Base-by-base conservation (phyloP, 2,329 filamentous ascomycete species). In the Mycogone perniciosa region DNA sequence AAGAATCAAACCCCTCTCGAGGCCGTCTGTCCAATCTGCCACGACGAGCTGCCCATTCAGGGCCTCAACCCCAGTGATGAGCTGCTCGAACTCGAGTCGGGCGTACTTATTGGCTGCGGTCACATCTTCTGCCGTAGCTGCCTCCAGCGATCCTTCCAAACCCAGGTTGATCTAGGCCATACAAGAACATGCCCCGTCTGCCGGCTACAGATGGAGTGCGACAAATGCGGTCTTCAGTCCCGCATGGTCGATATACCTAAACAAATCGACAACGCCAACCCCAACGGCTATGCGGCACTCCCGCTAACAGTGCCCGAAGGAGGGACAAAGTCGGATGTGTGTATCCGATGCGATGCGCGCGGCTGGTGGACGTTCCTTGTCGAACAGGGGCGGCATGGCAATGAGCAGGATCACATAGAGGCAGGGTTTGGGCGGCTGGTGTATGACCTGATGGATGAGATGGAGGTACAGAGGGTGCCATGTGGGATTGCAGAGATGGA, bases 111-210 rank as follows among this genome's bases (percentile, higher is more conserved):
- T 4, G 30, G 51, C 11, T 64, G 62, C 45, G 62, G 62, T 0
- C 62, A 64, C 46, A 45, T 60, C 11, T 48, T 62, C 11, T 64
- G 62, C 30, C 9, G 33, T 1, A 1, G 10, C 3, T 64, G 58
- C n/a, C 40, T 54, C 3, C 5, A 4, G 27, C 3, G 29, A 7
- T 13, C 46, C 7, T 5, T 41, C 4, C 6, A 5, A 3, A 7
- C 29, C 7, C 29, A 43, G 11, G 6, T 8, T 29, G 11, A 29
- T 20, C 13, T 10, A 7, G 2, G 2, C 1, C 5, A 5, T 10
- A 29, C 34, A n/a, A 31, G 20, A n/a, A 33, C 31, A 9, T 53
- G 43, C 5, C 43, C 38, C 6, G 1, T 10, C 10, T 44, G 51
- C 4, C 33, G n/a, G n/a, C 10, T 37, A 26, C 11, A 4, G 1